Percentiles rank a stretch among this genome's conserved stretches.
phyloP scores from a whole-genome alignment of 177 flowering plant genomes.

The Vitis hybrid region DNA sequence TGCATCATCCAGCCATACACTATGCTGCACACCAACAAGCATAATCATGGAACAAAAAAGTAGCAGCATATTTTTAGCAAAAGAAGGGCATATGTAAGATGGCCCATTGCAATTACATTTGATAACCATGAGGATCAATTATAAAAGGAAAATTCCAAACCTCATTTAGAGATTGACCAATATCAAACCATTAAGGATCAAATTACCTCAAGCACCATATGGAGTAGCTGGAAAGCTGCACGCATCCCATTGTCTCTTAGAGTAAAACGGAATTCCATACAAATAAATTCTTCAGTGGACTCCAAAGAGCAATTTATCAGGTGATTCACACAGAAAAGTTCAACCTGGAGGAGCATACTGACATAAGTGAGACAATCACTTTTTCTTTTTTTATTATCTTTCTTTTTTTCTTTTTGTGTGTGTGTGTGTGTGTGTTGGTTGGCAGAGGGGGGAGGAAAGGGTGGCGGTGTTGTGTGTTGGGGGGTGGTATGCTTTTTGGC shows the following conservation, averaged over 20 bases:
- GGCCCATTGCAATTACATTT: too few relatives aligned
- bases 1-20: slow-evolving; percentile 99
- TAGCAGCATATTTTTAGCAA: not conserved
- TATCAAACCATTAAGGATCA: not conserved
- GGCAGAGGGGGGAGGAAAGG: too few relatives aligned
- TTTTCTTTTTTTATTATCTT: too few relatives aligned
- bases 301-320: slow-evolving; percentile 96
- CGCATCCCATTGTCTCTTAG: slow-evolving; percentile 96
- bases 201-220: slow-evolving; percentile 98
- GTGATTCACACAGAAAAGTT: slow-evolving; percentile 98
- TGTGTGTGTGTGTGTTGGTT: too few relatives aligned
- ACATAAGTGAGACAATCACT: not conserved
- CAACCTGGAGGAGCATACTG: slow-evolving; percentile 62
- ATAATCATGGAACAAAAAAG: not conserved
- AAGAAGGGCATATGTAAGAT: too few relatives aligned
- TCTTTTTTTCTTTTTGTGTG: too few relatives aligned
- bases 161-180: too few relatives aligned
- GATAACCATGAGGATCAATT: too few relatives aligned
- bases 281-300: slow-evolving; percentile 92
- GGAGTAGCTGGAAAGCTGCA: slow-evolving; percentile 97
- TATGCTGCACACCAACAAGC: slow-evolving; percentile 66
- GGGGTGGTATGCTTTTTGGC: too few relatives aligned
- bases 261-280: slow-evolving; percentile 90
- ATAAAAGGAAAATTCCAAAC: not conserved
- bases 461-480: too few relatives aligned